Evolutionary conservation across 768 basidiomycete species (phyloP).

Genomic region (Tephrocybe sp.): DNA sequence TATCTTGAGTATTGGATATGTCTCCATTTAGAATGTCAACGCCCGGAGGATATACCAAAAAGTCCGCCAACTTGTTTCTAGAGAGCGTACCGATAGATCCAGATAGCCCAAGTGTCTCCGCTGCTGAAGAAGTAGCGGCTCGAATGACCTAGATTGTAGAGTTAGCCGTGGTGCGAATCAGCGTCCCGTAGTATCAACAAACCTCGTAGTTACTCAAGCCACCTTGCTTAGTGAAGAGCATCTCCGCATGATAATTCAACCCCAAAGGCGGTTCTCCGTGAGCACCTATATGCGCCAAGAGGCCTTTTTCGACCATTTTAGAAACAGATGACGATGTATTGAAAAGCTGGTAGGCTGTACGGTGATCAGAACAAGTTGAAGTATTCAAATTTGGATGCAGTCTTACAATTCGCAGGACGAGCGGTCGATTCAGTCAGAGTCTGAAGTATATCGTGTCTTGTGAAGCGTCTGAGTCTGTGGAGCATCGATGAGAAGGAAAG

Average conservation of each 20-base stretch:
- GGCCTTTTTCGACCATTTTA: conserved; percentile 65
- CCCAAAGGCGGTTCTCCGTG: conserved; percentile 76
- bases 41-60: conserved; percentile 62
- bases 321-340: conserved; percentile 71
- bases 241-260: conserved; percentile 76
- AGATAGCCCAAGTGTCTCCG: conserved; percentile 62
- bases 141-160: conserved; percentile 49
- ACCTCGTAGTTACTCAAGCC: conserved; percentile 76
- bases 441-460: conserved; percentile 65
- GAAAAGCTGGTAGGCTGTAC: conserved; percentile 59
- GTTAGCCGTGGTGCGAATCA: not conserved
- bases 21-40: conserved; percentile 57
- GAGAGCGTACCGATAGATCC: conserved; percentile 63
- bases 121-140: conserved; percentile 68
- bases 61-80: conserved; percentile 69
- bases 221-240: conserved; percentile 62
- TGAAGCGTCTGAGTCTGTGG: conserved; percentile 59
- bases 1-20: conserved; percentile 48
- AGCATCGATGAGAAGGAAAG: not conserved
- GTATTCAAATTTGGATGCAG: not conserved
- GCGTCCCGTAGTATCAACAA: not conserved
- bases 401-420: conserved; percentile 59
- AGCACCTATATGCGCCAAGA: conserved; percentile 67
- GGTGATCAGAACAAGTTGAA: conserved; percentile 5
- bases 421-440: conserved; percentile 58